These are phyloP conservation scores for Pseudodiploospora longispora DNA, from an alignment of 2,329 filamentous ascomycete genomes.

Conservation along the genomic window DNA sequence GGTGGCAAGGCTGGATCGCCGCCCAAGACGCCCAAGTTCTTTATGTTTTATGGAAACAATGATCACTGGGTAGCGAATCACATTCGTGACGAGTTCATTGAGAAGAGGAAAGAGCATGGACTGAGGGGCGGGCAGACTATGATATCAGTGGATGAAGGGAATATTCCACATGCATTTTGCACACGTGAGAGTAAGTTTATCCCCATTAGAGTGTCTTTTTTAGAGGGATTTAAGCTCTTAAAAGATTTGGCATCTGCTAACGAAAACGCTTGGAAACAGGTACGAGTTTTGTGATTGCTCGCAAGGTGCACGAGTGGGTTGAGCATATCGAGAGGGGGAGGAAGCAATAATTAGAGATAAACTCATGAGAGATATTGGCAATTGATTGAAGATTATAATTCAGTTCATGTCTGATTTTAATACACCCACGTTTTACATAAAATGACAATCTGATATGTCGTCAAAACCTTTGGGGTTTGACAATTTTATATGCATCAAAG, in stretches of 20 bases:
- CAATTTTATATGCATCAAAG: too few relatives aligned
- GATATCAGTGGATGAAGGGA: conserved; percentile 46
- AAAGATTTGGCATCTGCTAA: too few relatives aligned
- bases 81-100: conserved; percentile 49
- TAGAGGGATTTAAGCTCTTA: not conserved
- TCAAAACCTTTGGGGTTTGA: too few relatives aligned
- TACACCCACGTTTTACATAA: too few relatives aligned
- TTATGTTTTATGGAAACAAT: conserved; percentile 50
- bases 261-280: conserved; percentile 7
- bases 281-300: conserved; percentile 21
- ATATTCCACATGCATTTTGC: conserved; percentile 55
- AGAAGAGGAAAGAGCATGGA: conserved; percentile 24
- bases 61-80: conserved; percentile 56
- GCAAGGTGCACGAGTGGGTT: conserved; percentile 21
- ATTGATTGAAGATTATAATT: too few relatives aligned
- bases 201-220: not conserved
- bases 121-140: conserved; percentile 32
- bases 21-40: conserved; percentile 37
- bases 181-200: conserved; percentile 26
- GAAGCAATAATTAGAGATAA: too few relatives aligned
- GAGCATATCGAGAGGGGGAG: conserved; percentile 16
- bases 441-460: too few relatives aligned
- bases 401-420: too few relatives aligned
- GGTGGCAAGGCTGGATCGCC: not conserved
- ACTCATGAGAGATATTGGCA: too few relatives aligned